Evolutionary conservation across 225 moss, liverwort and hornwort species (phyloP).

Genomic region (Sphagnum tenellum): DNA sequence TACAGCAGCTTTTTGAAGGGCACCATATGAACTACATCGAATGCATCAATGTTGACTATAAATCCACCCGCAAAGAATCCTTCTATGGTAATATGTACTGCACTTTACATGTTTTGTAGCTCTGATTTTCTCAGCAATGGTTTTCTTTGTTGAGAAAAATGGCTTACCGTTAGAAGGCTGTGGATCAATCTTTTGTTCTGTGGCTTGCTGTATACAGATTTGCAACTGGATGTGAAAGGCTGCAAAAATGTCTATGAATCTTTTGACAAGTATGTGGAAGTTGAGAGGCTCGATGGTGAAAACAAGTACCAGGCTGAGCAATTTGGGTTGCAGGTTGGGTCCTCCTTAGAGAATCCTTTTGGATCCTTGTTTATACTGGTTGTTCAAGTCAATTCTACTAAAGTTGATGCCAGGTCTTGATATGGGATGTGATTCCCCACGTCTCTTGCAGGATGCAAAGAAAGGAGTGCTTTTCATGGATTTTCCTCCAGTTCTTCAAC

Average conservation of each 20-base stretch:
- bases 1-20: constrained; percentile 97
- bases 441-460: constrained; percentile 67
- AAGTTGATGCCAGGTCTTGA: too few relatives aligned
- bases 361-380: too few relatives aligned
- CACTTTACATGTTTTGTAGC: too few relatives aligned
- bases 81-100: constrained; percentile 68
- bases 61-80: constrained; percentile 97
- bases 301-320: constrained; percentile 99
- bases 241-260: constrained; percentile 99
- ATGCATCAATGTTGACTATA: constrained; percentile 98
- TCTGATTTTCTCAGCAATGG: too few relatives aligned
- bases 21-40: constrained; percentile 99
- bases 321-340: constrained; percentile 52
- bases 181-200: too few relatives aligned
- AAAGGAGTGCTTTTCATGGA: constrained; percentile 96
- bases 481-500: constrained; percentile 95
- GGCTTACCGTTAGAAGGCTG: background rate
- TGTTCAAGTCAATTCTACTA: too few relatives aligned
- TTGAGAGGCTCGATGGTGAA: constrained; percentile 95
- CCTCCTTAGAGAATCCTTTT: background rate
- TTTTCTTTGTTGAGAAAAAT: background rate
- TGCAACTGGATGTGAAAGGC: constrained; percentile 98
- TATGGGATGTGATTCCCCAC: too few relatives aligned
- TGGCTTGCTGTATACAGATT: constrained; percentile 45
- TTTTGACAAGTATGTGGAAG: constrained; percentile 99